Percentiles rank a stretch among this genome's conserved stretches.
Evolutionary conservation across 1,284 basidiomycete genomes (phyloP).

Genomic region (Mycosarcoma maydis): DNA sequence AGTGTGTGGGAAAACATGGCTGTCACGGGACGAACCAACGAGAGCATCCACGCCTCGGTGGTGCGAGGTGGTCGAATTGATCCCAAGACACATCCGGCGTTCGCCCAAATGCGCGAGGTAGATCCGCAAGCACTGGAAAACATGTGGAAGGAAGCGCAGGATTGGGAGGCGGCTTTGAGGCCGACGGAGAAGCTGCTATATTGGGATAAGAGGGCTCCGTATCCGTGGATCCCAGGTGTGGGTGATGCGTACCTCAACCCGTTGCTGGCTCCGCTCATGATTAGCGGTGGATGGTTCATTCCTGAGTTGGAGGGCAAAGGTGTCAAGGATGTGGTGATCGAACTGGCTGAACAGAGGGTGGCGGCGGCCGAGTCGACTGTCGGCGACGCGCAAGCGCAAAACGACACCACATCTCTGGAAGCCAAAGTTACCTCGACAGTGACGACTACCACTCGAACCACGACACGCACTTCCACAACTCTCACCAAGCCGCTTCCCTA

Average conservation of each 20-base stretch:
- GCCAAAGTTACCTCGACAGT: too few relatives aligned
- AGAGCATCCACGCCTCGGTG: conserved; percentile 48
- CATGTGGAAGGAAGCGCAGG: conserved; percentile 38
- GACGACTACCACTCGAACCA: not conserved
- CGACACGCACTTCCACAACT: not conserved
- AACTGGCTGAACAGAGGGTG: not conserved
- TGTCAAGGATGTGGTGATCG: not conserved
- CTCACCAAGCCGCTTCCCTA: not conserved
- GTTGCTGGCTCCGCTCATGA: conserved; percentile 8
- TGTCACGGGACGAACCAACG: conserved; percentile 21
- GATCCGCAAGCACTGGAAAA: conserved; percentile 9
- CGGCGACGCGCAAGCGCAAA: too few relatives aligned
- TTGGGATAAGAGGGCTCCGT: conserved; percentile 22
- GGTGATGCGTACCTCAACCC: conserved; percentile 17
- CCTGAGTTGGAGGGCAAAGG: conserved; percentile 7
- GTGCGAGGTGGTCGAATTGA: conserved; percentile 31
- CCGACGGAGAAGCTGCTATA: conserved; percentile 38
- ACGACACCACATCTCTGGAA: too few relatives aligned
- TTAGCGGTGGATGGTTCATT: conserved; percentile 24
- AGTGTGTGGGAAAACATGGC: conserved; percentile 43
- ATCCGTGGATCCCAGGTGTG: conserved; percentile 16
- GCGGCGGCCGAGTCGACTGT: not conserved
- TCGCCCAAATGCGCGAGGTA: conserved; percentile 22
- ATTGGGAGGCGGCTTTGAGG: conserved; percentile 15
- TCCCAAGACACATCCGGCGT: conserved; percentile 12